Base-by-base conservation (phyloP, 139 green algal genomes). In the Limnomonas spitsbergensis region DNA sequence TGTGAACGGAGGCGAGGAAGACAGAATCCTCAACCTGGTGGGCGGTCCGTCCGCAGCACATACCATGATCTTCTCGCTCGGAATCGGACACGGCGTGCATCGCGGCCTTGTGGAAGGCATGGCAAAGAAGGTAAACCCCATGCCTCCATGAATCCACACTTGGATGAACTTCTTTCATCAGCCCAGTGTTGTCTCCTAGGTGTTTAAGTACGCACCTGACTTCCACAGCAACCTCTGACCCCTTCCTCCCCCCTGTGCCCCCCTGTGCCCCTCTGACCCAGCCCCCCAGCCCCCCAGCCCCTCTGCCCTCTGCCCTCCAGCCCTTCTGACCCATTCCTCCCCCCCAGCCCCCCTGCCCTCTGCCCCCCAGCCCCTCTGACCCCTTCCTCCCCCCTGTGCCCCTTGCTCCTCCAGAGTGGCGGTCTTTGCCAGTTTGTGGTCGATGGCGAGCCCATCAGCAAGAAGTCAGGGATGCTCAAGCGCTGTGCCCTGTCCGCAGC, bases 1-100 rank as follows among this genome's bases (percentile, higher is more conserved):
- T n/a, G 70, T 87, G n/a, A 54, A 26, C 3, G 35, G 54, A 3
- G 9, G 27, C 4, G 74, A 87, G 76, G 76, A 82, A 70, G 7
- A 66, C 32, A 72, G 34, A 37, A 72, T 69, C 36, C 20, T 14
- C 31, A 35, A 42, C 74, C 53, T 79, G 53, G 42, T 79, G 32
- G 29, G 31, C 1, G 74, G 74, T 6, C 31, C 38, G 36, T 37
- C 38, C 0, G 53, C 69, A 4, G 34, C 42, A 36, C 24, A 37
- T 20, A 78, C 77, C 6, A 39, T 66, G 20, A 53, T 84, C 24
- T 76, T 76, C 53, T 75, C 54, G 40, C 76, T 87, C 38, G 82
- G 82, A 75, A 87, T 87, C 35, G 82, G 82, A 0, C 71, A 84
- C 72, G 82, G 82, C 1, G 76, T 84, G 24, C 82, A 87, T 52